Evolutionary conservation across 176 grass and related monocot genomes (phyloP).

Genomic region (Thalia dealbata): DNA sequence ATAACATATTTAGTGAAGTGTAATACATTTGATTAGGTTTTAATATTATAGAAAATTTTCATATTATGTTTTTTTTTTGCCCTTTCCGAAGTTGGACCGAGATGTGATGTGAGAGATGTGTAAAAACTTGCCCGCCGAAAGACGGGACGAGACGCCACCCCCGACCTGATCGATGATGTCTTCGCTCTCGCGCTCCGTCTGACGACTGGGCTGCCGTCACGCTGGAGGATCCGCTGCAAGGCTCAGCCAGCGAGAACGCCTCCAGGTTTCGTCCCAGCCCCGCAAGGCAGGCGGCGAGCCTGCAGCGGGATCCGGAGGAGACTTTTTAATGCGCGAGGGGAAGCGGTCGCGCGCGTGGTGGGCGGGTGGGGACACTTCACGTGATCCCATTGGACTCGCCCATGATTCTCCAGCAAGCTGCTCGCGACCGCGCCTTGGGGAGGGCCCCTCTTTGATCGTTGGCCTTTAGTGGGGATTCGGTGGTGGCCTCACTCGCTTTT

Average conservation of each 20-base stretch:
- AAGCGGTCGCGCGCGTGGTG: not conserved
- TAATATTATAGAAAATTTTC: too few relatives aligned
- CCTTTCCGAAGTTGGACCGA: too few relatives aligned
- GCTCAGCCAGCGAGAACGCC: not conserved
- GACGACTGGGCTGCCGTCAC: constrained; percentile 1
- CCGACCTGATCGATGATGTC: not conserved
- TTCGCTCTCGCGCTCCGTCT: not conserved
- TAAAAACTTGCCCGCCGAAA: not conserved
- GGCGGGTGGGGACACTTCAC: not conserved
- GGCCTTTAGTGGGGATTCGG: not conserved
- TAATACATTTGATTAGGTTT: too few relatives aligned
- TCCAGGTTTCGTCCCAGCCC: not conserved
- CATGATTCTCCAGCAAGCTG: not conserved
- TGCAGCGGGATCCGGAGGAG: not conserved
- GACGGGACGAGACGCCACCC: not conserved
- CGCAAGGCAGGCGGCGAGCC: not conserved
- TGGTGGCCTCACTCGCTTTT: too few relatives aligned
- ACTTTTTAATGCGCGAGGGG: not conserved
- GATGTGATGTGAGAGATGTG: not conserved
- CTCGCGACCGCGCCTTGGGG: not conserved
- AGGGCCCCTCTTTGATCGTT: not conserved
- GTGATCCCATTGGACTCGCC: not conserved
- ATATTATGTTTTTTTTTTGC: too few relatives aligned
- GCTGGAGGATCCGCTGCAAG: not conserved
- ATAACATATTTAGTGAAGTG: too few relatives aligned